Base-by-base conservation (phyloP, 805 yeast species). In the Barnettozyma pratensis region DNA sequence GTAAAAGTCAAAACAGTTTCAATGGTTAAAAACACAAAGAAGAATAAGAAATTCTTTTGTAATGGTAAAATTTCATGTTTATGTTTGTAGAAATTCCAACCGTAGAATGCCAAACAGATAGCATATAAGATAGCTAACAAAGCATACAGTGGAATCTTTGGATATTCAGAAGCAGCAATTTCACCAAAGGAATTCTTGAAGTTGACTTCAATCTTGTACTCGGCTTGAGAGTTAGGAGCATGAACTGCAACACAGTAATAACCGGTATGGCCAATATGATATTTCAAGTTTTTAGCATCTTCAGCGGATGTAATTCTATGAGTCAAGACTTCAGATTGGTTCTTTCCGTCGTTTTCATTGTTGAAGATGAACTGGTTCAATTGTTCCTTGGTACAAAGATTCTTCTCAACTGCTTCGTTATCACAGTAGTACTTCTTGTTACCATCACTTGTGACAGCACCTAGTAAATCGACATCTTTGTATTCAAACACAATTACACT, bases 111-210 rank as follows among this genome's bases (percentile, higher is more conserved):
- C 62, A 89, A 74, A 8, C 89, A 83, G 38, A 87, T 85, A 6
- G 86, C 88, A 63, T 94, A 94, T 39, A 85, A 80, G 36, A 94
- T 74, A 1, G 97, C 87, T 60, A 89, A 73, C 12, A 87, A 77
- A 1, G 96, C 97, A 64, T 89, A 94, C 28, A 89, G 80, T 9
- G 96, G 89, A 53, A 94, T 74, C 59, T 91, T 88, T 30, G 98
- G 96, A 56, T 88, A 85, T 64, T 94, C 96, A 35, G 91, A 74
- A 5, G 96, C 99, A 32, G 95, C 80, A 49, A 94, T 72, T 51
- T 87, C 79, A 49, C 99, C 99, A 66, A 79, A 94, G 4, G 98
- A 87, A 68, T 91, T 94, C 70, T 89, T 94, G 69, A 88, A 94
- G 58, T 83, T 84, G 40, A 85, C 85, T n/a, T 69, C 66, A 12